Conservation (phyloP, 768 basidiomycete genomes). For the Hygrophoropsis aurantiaca region DNA sequence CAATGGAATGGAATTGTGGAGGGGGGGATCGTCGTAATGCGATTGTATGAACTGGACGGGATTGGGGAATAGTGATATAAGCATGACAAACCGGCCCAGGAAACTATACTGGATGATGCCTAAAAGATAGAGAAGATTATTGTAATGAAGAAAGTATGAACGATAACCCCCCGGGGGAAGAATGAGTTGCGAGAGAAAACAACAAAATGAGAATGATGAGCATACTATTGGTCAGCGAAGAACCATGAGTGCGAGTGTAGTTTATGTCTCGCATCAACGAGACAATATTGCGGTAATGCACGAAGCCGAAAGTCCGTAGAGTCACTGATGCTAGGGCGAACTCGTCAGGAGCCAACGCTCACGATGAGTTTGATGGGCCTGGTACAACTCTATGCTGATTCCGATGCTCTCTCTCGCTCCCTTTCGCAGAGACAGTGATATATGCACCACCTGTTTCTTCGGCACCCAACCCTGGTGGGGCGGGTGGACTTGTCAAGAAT, state of each 20-base stretch:
- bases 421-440: constrained; percentile 81
- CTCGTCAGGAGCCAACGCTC: constrained; percentile 14
- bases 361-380: constrained; percentile 27
- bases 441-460: constrained; percentile 85
- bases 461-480: constrained; percentile 66
- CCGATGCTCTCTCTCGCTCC: constrained; percentile 65
- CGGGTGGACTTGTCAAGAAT: constrained; percentile 54
- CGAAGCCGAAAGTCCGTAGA: constrained; percentile 19
- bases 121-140: constrained; percentile 28
- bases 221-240: constrained; percentile 10
- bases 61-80: constrained; percentile 23
- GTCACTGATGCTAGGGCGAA: constrained; percentile 4
- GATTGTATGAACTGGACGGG: constrained; percentile 17
- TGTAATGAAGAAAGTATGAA: constrained; percentile 29
- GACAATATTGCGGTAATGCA: constrained; percentile 13
- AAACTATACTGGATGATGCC: constrained; percentile 28
- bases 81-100: constrained; percentile 21
- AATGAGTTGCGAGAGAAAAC: constrained; percentile 18
- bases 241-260: constrained; percentile 23
- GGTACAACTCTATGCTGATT: constrained; percentile 30
- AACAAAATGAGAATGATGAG: constrained; percentile 19
- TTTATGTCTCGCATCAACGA: constrained; percentile 27
- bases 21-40: constrained; percentile 23
- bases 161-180: constrained; percentile 14
- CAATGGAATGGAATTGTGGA: constrained; percentile 19